Conservation (phyloP, 192 early-diverging fungal genomes). For the Irineochytrium annulatum region DNA sequence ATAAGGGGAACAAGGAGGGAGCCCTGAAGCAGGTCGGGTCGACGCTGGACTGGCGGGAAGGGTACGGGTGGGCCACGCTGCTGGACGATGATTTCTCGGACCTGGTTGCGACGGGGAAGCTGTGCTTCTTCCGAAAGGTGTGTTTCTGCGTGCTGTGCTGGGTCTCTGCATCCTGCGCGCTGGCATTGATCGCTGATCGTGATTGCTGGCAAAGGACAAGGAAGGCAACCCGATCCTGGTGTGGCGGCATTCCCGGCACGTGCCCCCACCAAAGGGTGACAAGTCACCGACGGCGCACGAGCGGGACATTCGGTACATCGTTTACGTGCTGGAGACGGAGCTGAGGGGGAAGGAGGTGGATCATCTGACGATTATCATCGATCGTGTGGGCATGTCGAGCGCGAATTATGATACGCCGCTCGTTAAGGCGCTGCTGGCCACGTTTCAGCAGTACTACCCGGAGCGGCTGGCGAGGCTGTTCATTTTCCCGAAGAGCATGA, state of each 20-base stretch:
- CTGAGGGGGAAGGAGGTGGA: constrained; percentile 4
- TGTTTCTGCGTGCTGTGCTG: too few relatives aligned
- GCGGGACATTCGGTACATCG: constrained; percentile 19
- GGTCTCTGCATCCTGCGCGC: too few relatives aligned
- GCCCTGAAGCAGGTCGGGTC: constrained; percentile 19
- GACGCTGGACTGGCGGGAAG: constrained; percentile 21
- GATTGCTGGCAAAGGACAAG: too few relatives aligned
- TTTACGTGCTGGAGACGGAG: constrained; percentile 27
- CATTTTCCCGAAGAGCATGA: constrained; percentile 25
- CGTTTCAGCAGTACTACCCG: constrained; percentile 23
- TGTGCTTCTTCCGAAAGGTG: constrained; percentile 9
- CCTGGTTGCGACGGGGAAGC: constrained; percentile 23
- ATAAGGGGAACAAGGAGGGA: neutral
- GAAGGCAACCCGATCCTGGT: constrained; percentile 6
- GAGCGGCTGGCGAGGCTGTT: constrained; percentile 22
- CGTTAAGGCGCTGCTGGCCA: constrained; percentile 18
- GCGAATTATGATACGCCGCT: constrained; percentile 27
- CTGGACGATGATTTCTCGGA: constrained; percentile 30
- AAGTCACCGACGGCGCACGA: too few relatives aligned
- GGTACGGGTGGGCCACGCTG: constrained; percentile 11
- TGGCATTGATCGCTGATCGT: too few relatives aligned
- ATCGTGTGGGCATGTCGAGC: constrained; percentile 22
- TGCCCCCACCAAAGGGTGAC: neutral
- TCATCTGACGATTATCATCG: constrained; percentile 20
- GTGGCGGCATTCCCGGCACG: constrained; percentile 10